Conservation (phyloP, 805 yeast species). For the Zygoascus tannicola region DNA sequence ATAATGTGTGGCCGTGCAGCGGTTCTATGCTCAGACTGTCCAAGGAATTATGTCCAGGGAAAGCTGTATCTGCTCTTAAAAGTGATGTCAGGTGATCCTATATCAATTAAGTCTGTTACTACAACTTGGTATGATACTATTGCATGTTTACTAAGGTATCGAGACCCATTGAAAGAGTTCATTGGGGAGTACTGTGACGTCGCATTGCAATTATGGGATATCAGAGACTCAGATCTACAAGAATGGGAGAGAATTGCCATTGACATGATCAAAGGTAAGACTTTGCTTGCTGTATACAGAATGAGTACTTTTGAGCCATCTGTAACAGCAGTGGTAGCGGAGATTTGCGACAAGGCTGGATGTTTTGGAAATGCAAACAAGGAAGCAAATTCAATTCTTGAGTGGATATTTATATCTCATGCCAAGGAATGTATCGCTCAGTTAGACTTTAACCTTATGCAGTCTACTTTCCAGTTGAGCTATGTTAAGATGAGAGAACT, state of each 20-base stretch:
- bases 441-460: not conserved
- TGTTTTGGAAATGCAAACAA: slow-evolving; percentile 13
- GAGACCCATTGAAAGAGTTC: slow-evolving; percentile 23
- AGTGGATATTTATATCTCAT: slow-evolving; percentile 21
- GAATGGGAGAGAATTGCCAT: slow-evolving; percentile 24
- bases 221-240: slow-evolving; percentile 16
- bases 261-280: slow-evolving; percentile 21
- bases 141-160: slow-evolving; percentile 22
- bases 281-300: slow-evolving; percentile 18
- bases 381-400: slow-evolving; percentile 12
- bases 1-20: slow-evolving; percentile 18
- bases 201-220: slow-evolving; percentile 17
- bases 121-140: slow-evolving; percentile 28
- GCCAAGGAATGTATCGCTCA: slow-evolving; percentile 18
- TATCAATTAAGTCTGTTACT: slow-evolving; percentile 18
- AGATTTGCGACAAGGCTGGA: slow-evolving; percentile 22
- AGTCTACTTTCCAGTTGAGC: not conserved
- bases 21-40: slow-evolving; percentile 11
- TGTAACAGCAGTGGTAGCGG: slow-evolving; percentile 24
- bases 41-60: slow-evolving; percentile 12
- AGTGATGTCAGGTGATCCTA: slow-evolving; percentile 23
- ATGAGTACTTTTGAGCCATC: slow-evolving; percentile 22
- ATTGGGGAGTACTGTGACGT: slow-evolving; percentile 21
- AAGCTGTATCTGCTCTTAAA: slow-evolving; percentile 19
- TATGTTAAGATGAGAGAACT: not conserved